Evolutionary conservation across 495 filamentous ascomycete genomes (phyloP).

Genomic region (Penicillium soppii): DNA sequence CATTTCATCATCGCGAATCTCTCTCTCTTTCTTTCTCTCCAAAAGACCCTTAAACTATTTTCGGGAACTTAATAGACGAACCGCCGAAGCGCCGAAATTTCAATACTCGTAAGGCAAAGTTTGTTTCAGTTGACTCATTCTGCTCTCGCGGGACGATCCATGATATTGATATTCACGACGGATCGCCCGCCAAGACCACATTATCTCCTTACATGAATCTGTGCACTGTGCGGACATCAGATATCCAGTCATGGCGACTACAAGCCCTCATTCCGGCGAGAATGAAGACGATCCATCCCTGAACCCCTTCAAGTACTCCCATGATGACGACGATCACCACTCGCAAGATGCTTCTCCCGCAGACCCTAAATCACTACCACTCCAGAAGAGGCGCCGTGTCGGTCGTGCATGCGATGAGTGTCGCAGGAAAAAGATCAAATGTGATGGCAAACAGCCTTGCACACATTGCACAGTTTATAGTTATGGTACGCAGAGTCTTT

Average conservation of each 20-base stretch:
- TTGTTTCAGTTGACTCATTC: background rate
- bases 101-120: too few species aligned
- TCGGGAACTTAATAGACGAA: too few species aligned
- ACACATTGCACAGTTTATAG: conserved; percentile 98
- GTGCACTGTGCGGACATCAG: background rate
- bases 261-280: conserved; percentile 23
- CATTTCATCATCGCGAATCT: conserved; percentile 10
- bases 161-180: conserved; percentile 4
- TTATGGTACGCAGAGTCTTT: conserved; percentile 69
- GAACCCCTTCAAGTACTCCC: conserved; percentile 22
- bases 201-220: conserved; percentile 24
- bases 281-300: conserved; percentile 36
- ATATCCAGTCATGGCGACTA: conserved; percentile 22
- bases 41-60: background rate
- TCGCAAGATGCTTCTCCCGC: conserved; percentile 25
- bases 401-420: conserved; percentile 96
- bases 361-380: conserved; percentile 47
- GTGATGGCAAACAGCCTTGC: conserved; percentile 95
- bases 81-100: too few species aligned
- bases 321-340: conserved; percentile 30
- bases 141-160: conserved; percentile 14
- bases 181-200: conserved; percentile 23
- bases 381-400: conserved; percentile 87
- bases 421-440: conserved; percentile 97
- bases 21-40: background rate